Conservation (phyloP, 768 basidiomycete species). For the Naematelia encephala region DNA sequence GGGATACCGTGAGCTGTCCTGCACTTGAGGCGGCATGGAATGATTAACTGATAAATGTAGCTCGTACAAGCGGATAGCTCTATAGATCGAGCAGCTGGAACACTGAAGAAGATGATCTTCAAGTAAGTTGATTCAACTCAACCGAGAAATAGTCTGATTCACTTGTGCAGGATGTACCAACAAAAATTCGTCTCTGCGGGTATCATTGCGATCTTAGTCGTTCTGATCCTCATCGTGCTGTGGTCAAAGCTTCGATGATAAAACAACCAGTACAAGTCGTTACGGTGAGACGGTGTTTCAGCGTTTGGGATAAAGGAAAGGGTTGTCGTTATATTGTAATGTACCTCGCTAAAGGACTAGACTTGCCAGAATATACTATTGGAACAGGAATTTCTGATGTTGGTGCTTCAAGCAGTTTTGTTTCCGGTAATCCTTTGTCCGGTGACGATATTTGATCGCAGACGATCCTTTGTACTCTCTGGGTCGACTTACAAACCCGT, state of each 20-base stretch:
- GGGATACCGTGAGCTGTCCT: conserved; percentile 67
- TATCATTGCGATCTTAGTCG: conserved; percentile 77
- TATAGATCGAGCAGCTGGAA: conserved; percentile 86
- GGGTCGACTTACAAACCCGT: too few relatives aligned
- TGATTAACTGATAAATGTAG: conserved; percentile 57
- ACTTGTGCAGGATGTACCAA: conserved; percentile 82
- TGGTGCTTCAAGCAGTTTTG: too few relatives aligned
- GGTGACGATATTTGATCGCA: too few relatives aligned
- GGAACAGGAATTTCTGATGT: too few relatives aligned
- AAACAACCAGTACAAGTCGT: too few relatives aligned
- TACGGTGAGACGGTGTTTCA: too few relatives aligned
- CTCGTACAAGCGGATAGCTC: conserved; percentile 79
- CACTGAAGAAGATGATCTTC: conserved; percentile 91
- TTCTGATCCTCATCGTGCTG: conserved; percentile 61
- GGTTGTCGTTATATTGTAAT: too few relatives aligned
- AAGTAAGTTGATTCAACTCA: conserved; percentile 60
- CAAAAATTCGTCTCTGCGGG: conserved; percentile 82
- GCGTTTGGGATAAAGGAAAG: too few relatives aligned
- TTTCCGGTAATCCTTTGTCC: too few relatives aligned
- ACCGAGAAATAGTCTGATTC: conserved; percentile 4
- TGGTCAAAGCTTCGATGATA: conserved; percentile 44
- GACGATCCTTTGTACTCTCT: too few relatives aligned
- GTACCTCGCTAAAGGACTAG: too few relatives aligned
- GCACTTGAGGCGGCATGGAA: neutral
- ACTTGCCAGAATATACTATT: too few relatives aligned